Evolutionary conservation across 805 yeast species (phyloP), one percentile per base, ranked within the genome.

Genomic region (Blastobotrys muscicola): DNA sequence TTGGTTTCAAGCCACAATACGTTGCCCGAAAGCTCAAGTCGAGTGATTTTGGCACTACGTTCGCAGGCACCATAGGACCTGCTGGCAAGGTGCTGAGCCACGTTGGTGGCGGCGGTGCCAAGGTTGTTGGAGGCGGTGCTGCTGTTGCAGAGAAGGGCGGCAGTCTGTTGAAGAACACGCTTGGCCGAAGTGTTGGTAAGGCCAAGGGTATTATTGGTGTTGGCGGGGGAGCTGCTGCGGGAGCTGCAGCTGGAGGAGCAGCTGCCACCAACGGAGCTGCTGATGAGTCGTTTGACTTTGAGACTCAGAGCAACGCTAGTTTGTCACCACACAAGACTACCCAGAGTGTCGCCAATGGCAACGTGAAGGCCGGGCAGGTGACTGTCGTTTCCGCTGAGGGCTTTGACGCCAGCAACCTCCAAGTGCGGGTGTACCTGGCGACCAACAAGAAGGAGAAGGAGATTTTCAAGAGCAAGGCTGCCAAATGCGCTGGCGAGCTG

Each of bases 1-100:
- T 82, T 44, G 59, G 71, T 2, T 87, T 86, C 67, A 70, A 72
- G 50, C 94, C 97, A 2, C 76, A 75, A 36, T 85, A 82, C 55
- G 71, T 86, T 12, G 49, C 45, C 39, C 48, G 40, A 50, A 38
- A 53, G 38, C 54, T 51, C 13, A 54, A 52, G 30, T 52, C 55
- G 12, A 36, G 45, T 33, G 51, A 45, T 36, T 31, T 39, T 29
- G 44, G 47, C 8, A 45, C 45, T n/a, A 42, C 47, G 3, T 43
- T 43, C 8, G 48, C 40, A 8, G 57, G 55, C 11, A 52, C 50
- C 3, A 53, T 50, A n/a, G 55, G 60, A 7, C 58, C 56, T 38
- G 59, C 60, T 16, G 66, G 61, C 8, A 66, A 67, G 38, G 65
- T 70, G 44, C 64, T 74, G 33, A 69, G 71, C 36, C 72, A 67